Conservation (phyloP, 768 basidiomycete species). For the Tulasnella sp. region DNA sequence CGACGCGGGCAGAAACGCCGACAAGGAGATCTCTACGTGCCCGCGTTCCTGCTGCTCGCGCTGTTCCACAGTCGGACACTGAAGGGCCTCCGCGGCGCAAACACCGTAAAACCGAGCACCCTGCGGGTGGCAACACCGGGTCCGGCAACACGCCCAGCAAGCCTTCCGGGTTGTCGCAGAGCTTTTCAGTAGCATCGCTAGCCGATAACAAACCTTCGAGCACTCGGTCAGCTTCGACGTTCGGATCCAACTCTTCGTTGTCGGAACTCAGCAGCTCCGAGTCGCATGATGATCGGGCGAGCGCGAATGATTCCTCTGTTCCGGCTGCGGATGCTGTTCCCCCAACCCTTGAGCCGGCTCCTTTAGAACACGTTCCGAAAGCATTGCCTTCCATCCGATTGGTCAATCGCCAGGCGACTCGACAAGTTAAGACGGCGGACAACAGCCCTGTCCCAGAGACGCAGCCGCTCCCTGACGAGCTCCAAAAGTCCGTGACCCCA, state of each 20-base stretch:
- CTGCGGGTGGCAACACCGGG: not conserved
- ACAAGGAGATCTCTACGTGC: not conserved
- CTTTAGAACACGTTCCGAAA: not conserved
- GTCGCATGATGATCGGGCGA: not conserved
- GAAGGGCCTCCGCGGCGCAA: conserved; percentile 7
- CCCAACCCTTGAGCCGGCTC: not conserved
- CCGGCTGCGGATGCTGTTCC: not conserved
- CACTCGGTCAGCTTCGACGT: not conserved
- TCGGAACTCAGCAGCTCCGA: not conserved
- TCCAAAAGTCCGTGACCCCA: not conserved
- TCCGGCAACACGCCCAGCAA: not conserved
- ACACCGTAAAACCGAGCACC: not conserved
- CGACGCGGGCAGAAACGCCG: not conserved
- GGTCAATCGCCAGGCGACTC: not conserved
- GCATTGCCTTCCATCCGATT: not conserved
- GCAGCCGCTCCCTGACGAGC: not conserved
- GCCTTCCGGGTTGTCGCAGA: not conserved
- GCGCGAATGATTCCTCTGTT: not conserved
- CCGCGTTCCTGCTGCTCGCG: not conserved
- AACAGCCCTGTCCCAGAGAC: not conserved
- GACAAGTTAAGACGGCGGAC: not conserved
- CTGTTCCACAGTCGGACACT: conserved; percentile 1
- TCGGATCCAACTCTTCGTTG: not conserved
- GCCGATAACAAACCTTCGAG: not conserved
- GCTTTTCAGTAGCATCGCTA: not conserved